Evolutionary conservation across 139 green algal genomes (phyloP).

Genomic region (Coelastrella sp.): DNA sequence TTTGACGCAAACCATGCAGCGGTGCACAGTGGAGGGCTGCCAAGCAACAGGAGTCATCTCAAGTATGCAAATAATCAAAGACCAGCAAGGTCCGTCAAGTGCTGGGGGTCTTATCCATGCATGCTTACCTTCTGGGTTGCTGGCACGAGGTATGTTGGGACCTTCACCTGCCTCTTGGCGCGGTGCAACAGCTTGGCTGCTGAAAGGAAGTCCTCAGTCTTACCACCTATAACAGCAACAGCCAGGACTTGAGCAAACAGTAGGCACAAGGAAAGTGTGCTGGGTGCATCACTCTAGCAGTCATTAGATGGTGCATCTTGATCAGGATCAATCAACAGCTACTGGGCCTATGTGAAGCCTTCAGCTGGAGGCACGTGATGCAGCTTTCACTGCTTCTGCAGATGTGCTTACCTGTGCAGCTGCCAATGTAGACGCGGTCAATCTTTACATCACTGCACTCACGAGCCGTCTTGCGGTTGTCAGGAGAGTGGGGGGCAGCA

Average conservation of each 20-base stretch:
- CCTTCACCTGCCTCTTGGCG: slow-evolving; percentile 86
- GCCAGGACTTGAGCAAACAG: not conserved
- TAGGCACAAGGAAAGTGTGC: too few species aligned
- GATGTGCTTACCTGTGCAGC: slow-evolving; percentile 64
- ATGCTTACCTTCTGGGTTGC: slow-evolving; percentile 91
- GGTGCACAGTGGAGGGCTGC: not conserved
- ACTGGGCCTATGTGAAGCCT: too few species aligned
- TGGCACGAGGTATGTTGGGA: slow-evolving; percentile 96
- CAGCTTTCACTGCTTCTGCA: not conserved
- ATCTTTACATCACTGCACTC: slow-evolving; percentile 91
- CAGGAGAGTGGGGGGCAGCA: slow-evolving; percentile 93
- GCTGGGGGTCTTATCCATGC: not conserved
- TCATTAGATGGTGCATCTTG: not conserved
- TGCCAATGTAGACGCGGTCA: slow-evolving; percentile 97
- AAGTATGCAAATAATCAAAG: too few species aligned
- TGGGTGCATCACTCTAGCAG: not conserved
- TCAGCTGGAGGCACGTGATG: too few species aligned
- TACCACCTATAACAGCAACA: slow-evolving; percentile 75
- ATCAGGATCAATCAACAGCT: too few species aligned
- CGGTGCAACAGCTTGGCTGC: slow-evolving; percentile 92
- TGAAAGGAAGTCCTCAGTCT: slow-evolving; percentile 95
- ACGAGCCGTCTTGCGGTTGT: slow-evolving; percentile 93
- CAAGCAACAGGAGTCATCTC: too few species aligned
- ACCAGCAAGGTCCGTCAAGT: not conserved
- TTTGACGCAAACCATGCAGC: not conserved